Base-by-base conservation (phyloP, 148 eudicot species). In the Agrostemma githago region DNA sequence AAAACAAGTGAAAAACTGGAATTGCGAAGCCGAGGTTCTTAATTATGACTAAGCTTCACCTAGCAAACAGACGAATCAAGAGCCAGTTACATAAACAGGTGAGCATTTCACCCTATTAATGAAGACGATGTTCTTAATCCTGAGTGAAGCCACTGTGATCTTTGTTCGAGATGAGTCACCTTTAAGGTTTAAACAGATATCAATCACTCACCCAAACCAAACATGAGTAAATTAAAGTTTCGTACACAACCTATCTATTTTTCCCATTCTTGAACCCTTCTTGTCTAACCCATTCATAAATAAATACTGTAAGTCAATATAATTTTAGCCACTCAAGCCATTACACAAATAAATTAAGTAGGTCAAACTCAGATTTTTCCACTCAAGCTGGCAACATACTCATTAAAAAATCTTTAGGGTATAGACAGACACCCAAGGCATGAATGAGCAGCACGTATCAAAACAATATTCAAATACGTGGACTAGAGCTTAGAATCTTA, bases 401-500 rank as follows among this genome's bases (percentile, higher is more conserved):
- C 46, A 43, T 43, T 4, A 9, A 8, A 14, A 48, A 11, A 3
- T 48, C 19, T 7, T 15, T 21, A 6, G 48, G 69, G 40, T 40
- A 21, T 66, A 40, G 46, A 66, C n/a, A 41, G 34, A 26, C 34
- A 26, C 34, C 69, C 6, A 66, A 41, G 66, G 66, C 10, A 9
- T 8, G 39, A n/a, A 9, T 43, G n/a, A 14, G 34, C 0, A 63
- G 26, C 69, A 51, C 1, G 4, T 60, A 40, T 19, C 20, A 68
- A 20, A 4, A 60, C 40, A 51, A 38, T 58, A 38, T 21, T 21
- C 41, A 54, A 66, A 3, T 8, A 60, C 17, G 37, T 12, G 4
- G 15, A 64, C 37, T 19, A 79, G 14, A 68, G 46, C 14, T 43
- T 53, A 5, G 44, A 70, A 75, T 66, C 92, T 88, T 85, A 94